Evolutionary conservation across 495 filamentous ascomycete genomes (phyloP), one percentile per base, ranked within the genome.

Genomic region (Hypoxylon fuscum): DNA sequence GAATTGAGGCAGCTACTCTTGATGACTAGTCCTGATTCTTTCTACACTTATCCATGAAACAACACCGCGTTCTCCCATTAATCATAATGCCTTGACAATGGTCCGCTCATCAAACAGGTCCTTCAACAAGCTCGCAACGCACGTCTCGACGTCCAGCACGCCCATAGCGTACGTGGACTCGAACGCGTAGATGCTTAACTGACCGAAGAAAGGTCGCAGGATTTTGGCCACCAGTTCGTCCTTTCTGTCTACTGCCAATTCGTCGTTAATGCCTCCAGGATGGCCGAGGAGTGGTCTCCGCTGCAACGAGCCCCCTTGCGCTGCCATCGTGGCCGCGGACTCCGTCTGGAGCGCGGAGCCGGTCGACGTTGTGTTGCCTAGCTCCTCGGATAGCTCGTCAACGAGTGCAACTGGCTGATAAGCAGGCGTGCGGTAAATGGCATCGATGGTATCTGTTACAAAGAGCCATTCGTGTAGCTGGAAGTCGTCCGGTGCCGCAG

Each of bases 391-490:
- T 6, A 98, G 77, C 66, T 94, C 91, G 62, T 98, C 95, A 14
- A 90, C 88, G 9, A 98, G 81, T 1, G 92, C 91, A 3, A 88
- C 79, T 1, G 93, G 85, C 50, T 86, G 81, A 77, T 87, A 90
- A 45, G 81, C 76, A n/a, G 84, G 74, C 1, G 92, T 88, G 12
- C 89, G 86, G 69, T 98, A 98, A 18, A 98, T 92, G 1, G 96
- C 93, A 69, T 99, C 95, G 63, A 97, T 93, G 31, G 93, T 97
- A 71, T 99, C 96, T 4, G 93, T 94, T 20, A 98, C 86, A 73
- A 96, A 99, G 14, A 98, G 83, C 95, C 95, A 99, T 77, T 97
- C 92, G 51, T 92, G 84, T 34, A 96, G 81, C 71, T 98, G 95
- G 73, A 97, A 99, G 69, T 98, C 95, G 60, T 99, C 96, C 0